These are phyloP conservation scores for Didymella keratinophila DNA, from an alignment of 2,329 filamentous ascomycete genomes.

Conservation along the genomic window DNA sequence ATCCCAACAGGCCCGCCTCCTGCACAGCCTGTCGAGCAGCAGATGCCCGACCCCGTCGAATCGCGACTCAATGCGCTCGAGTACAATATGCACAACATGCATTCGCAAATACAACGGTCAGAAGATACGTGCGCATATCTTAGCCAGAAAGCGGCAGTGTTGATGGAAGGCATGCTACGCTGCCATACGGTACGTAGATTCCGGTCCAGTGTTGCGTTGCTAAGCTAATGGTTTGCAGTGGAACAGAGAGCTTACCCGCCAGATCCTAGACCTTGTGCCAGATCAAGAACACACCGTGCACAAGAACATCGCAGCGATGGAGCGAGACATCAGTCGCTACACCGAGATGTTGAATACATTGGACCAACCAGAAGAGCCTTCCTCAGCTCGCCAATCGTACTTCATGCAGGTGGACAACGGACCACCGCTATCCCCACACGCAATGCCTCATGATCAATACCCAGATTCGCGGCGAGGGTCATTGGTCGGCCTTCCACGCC, in stretches of 20 bases:
- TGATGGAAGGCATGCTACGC: constrained; percentile 81
- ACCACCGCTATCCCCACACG: constrained; percentile 84
- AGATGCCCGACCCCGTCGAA: constrained; percentile 78
- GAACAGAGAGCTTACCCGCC: constrained; percentile 83
- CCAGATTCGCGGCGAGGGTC: constrained; percentile 75
- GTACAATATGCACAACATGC: constrained; percentile 82
- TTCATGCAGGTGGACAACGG: constrained; percentile 59
- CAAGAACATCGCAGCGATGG: constrained; percentile 70
- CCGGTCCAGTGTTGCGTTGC: constrained; percentile 15
- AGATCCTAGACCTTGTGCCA: constrained; percentile 76
- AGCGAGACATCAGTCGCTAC: constrained; percentile 69
- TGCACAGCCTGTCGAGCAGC: constrained; percentile 80
- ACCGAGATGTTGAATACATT: constrained; percentile 64
- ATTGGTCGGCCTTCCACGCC: constrained; percentile 61
- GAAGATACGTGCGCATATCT: constrained; percentile 85
- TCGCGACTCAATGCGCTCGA: constrained; percentile 78
- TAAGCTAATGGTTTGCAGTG: constrained; percentile 61
- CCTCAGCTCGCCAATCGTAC: constrained; percentile 63
- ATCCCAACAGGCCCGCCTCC: constrained; percentile 74
- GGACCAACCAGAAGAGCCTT: constrained; percentile 69
- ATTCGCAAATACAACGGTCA: constrained; percentile 75
- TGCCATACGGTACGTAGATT: constrained; percentile 66
- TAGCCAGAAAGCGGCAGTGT: constrained; percentile 79
- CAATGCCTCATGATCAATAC: constrained; percentile 75
- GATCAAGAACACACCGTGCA: constrained; percentile 78